Percentiles rank a stretch among this genome's conserved stretches.
These are phyloP conservation scores for Eucalyptus urophylla DNA, from an alignment of 345 rosid species.

Conservation along the genomic window DNA sequence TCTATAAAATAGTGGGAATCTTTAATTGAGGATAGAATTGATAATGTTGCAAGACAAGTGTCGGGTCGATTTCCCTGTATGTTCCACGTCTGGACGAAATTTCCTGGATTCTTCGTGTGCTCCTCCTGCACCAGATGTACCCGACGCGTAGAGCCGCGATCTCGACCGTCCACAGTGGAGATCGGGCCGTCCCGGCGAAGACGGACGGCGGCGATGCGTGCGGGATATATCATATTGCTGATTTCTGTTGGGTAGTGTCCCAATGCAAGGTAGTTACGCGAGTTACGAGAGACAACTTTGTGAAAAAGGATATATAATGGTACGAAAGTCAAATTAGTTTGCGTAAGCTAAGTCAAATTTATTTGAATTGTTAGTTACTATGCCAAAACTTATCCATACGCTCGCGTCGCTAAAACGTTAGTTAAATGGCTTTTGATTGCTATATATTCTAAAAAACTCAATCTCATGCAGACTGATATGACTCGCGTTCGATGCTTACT, in stretches of 20 bases:
- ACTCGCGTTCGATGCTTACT: too few relatives aligned
- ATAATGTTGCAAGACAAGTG: background rate
- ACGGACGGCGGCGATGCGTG: background rate
- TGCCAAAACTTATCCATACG: background rate
- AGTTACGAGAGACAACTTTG: background rate
- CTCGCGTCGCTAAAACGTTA: background rate
- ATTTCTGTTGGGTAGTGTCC: background rate
- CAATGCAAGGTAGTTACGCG: background rate
- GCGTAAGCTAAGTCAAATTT: background rate
- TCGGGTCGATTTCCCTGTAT: background rate
- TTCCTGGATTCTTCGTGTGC: background rate
- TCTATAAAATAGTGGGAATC: background rate
- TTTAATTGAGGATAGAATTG: background rate
- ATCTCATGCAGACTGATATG: rapidly evolving
- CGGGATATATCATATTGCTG: background rate
- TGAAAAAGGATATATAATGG: background rate
- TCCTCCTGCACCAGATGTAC: background rate
- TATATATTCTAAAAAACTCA: background rate
- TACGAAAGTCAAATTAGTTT: background rate
- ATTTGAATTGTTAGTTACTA: background rate
- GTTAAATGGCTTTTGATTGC: background rate
- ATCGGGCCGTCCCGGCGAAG: background rate
- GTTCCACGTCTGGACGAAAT: background rate
- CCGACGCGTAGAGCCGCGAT: background rate
- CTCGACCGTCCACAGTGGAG: background rate